phyloP scores from a whole-genome alignment of 352 stramenopile genomes.

The Globisporangium irregulare region DNA sequence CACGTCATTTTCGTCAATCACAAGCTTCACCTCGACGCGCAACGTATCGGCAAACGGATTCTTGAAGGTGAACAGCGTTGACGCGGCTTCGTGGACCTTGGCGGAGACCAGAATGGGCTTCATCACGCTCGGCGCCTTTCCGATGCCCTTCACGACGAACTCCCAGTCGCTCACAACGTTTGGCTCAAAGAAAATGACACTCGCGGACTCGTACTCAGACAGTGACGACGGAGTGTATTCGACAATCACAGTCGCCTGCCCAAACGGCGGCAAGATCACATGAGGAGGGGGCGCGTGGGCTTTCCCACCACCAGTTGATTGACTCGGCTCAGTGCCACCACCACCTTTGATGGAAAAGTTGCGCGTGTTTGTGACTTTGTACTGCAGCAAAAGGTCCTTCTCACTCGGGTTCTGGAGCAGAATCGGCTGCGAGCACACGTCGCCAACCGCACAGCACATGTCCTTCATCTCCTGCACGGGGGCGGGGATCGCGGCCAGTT shows the following conservation, averaged over 20 bases:
- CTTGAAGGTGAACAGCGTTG: conserved; percentile 89
- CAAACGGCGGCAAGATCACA: conserved; percentile 68
- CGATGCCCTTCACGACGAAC: conserved; percentile 77
- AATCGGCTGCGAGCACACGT: conserved; percentile 69
- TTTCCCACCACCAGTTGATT: neutral
- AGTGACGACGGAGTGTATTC: conserved; percentile 91
- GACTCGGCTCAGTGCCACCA: neutral
- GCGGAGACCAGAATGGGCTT: conserved; percentile 66
- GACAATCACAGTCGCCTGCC: conserved; percentile 58
- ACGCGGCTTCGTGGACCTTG: conserved; percentile 77
- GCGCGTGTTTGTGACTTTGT: conserved; percentile 67
- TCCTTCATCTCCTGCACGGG: conserved; percentile 48
- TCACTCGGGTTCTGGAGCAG: conserved; percentile 90
- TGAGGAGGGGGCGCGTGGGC: neutral
- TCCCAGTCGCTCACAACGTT: conserved; percentile 87
- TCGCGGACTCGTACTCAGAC: conserved; percentile 66
- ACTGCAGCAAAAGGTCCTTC: conserved; percentile 69
- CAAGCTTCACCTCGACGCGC: conserved; percentile 76
- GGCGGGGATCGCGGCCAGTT: conserved; percentile 64
- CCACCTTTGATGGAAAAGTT: conserved; percentile 86
- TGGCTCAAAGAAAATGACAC: conserved; percentile 72
- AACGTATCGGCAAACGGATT: conserved; percentile 90
- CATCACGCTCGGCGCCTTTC: conserved; percentile 89
- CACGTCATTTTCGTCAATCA: conserved; percentile 13
- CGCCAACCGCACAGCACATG: conserved; percentile 85